These are phyloP conservation scores for Claviceps humidiphila DNA, from an alignment of 2,329 filamentous ascomycete genomes.

Conservation along the genomic window DNA sequence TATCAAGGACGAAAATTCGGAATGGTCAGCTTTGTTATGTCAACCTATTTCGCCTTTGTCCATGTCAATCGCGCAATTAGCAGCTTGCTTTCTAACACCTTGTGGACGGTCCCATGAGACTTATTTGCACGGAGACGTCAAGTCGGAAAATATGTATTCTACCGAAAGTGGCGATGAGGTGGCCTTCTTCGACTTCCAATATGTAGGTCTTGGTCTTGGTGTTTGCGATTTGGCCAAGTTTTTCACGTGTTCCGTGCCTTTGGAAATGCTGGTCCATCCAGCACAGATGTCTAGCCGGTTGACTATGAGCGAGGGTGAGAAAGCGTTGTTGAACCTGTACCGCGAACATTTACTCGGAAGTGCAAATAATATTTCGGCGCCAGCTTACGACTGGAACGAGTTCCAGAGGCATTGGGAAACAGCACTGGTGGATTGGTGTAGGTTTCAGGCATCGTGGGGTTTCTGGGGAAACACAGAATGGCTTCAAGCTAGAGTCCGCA, in stretches of 20 bases:
- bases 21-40: conserved; percentile 43
- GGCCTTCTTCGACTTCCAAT: conserved; percentile 59
- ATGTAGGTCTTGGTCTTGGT: conserved; percentile 49
- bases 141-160: conserved; percentile 55
- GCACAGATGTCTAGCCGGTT: conserved; percentile 23
- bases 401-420: conserved; percentile 52
- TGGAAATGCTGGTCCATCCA: conserved; percentile 32
- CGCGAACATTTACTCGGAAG: conserved; percentile 19
- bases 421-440: conserved; percentile 54
- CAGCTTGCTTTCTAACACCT: conserved; percentile 36
- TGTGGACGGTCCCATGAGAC: conserved; percentile 34
- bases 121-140: conserved; percentile 55
- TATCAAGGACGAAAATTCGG: conserved; percentile 29
- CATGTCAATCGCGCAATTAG: conserved; percentile 35
- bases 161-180: conserved; percentile 33
- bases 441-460: conserved; percentile 47
- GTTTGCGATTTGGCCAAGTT: conserved; percentile 55
- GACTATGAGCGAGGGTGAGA: conserved; percentile 38
- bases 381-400: conserved; percentile 37
- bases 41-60: conserved; percentile 10
- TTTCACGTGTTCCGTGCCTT: conserved; percentile 51
- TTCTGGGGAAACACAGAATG: conserved; percentile 48
- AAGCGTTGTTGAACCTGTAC: conserved; percentile 37
- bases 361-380: not conserved
- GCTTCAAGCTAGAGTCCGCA: conserved; percentile 40